Conservation (phyloP, 768 basidiomycete species). For the Boletus subcaerulescens region DNA sequence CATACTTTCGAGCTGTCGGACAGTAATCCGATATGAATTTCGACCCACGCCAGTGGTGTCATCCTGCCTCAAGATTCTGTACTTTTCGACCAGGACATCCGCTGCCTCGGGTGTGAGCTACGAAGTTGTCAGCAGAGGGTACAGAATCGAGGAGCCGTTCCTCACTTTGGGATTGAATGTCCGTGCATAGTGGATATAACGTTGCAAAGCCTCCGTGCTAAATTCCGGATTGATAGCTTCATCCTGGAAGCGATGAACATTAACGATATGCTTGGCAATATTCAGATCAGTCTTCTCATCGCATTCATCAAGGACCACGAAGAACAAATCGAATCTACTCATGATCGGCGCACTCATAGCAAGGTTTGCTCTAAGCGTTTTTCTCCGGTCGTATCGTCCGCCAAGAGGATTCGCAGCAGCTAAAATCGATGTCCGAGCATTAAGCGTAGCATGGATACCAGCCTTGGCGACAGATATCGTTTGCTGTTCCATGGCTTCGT, state of each 20-base stretch:
- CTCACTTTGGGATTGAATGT: slow-evolving; percentile 95
- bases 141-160: neutral
- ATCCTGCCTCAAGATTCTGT: slow-evolving; percentile 87
- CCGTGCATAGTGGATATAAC: slow-evolving; percentile 95
- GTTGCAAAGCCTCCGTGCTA: slow-evolving; percentile 91
- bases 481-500: slow-evolving; percentile 99
- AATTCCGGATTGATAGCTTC: slow-evolving; percentile 96
- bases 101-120: slow-evolving; percentile 93
- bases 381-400: slow-evolving; percentile 94
- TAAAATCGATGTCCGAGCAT: slow-evolving; percentile 95
- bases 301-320: slow-evolving; percentile 97
- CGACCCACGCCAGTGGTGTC: slow-evolving; percentile 84
- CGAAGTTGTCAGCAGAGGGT: slow-evolving; percentile 4
- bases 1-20: slow-evolving; percentile 98
- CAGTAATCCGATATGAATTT: slow-evolving; percentile 96
- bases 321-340: slow-evolving; percentile 98
- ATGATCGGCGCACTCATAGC: slow-evolving; percentile 99
- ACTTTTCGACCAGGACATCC: slow-evolving; percentile 92
- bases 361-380: slow-evolving; percentile 85
- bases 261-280: slow-evolving; percentile 95
- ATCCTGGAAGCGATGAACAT: slow-evolving; percentile 93
- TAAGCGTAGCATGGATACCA: slow-evolving; percentile 97
- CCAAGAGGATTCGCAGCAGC: slow-evolving; percentile 98
- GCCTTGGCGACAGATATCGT: slow-evolving; percentile 99
- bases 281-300: slow-evolving; percentile 89